Percentiles rank a stretch among this genome's conserved stretches.
Evolutionary conservation across 345 rosid genomes (phyloP).

Genomic region (Bruguiera sexangula): DNA sequence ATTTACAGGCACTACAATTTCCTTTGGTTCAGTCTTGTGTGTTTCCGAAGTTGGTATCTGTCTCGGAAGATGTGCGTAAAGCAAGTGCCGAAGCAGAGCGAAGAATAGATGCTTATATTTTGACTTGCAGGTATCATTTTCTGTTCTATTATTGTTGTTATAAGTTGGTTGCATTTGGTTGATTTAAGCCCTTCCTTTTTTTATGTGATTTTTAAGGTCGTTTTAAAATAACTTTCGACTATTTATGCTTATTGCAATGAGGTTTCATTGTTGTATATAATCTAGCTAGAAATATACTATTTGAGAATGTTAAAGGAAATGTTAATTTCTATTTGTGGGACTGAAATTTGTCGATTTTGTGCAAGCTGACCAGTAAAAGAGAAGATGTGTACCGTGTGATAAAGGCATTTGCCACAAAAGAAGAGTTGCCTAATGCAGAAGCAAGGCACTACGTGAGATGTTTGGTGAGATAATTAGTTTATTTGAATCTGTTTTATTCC

Average conservation of each 20-base stretch:
- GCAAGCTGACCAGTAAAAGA: constrained; percentile 63
- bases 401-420: constrained; percentile 60
- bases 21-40: constrained; percentile 74
- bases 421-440: constrained; percentile 56
- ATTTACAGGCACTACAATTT: constrained; percentile 68
- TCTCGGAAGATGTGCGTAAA: constrained; percentile 53
- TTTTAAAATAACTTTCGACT: neutral
- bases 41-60: constrained; percentile 64
- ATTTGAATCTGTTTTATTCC: constrained; percentile 3
- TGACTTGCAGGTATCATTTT: constrained; percentile 60
- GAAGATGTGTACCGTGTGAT: constrained; percentile 78
- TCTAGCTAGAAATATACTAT: no score
- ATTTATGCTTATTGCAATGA: neutral
- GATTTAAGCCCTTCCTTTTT: neutral
- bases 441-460: constrained; percentile 54
- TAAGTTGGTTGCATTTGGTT: neutral
- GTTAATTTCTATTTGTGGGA: constrained; percentile 3
- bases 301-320: neutral
- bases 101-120: constrained; percentile 59
- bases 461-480: constrained; percentile 65
- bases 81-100: constrained; percentile 82
- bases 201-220: neutral
- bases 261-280: no score
- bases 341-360: constrained; percentile 27
- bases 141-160: constrained; percentile 2